Evolutionary conservation across 2,329 filamentous ascomycete genomes (phyloP), one percentile per base, ranked within the genome.

Genomic region (Fusarium abutilonis): DNA sequence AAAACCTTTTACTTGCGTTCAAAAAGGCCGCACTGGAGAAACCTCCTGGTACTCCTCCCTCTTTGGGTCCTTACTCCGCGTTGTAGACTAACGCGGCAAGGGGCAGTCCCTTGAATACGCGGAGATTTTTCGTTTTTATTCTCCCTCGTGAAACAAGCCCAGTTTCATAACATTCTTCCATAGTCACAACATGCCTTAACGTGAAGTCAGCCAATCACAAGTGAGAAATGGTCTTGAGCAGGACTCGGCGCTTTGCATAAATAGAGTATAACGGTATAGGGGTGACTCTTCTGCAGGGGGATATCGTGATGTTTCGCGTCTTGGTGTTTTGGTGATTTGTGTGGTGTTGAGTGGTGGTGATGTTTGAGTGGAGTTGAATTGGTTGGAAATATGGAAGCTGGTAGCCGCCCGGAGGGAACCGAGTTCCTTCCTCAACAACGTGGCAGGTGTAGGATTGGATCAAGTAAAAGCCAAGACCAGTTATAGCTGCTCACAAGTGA

Each of bases 371-470:
- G 59, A 44, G 59, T 46, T 47, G 19, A 44, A 48, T 50, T 63
- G 54, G 58, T 36, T 44, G 28, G 43, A 35, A 50, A 45, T n/a
- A 32, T 38, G 42, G 28, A 49, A 34, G 49, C 26, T 35, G 42
- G 42, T 60, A 70, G 40, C 53, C 67, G 67, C 67, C 59, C 50
- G 53, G 60, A 61, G 52, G 57, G 48, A 65, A 53, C 67, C 67
- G 67, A 68, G 40, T 39, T 55, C 43, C 56, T 58, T 56, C 46
- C 40, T 44, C 38, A 32, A 43, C 42, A 52, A 65, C 57, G 51
- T 69, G 63, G 67, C 63, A 47, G 36, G 35, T 59, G 52, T 36
- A 45, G 50, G 43, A 46, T 42, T 32, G 31, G 31, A 32, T 32
- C 31, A 14, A 10, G 46, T 47, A 17, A 48, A 38, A 60, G 39